Base-by-base conservation (phyloP, 1,284 basidiomycete species). In the Marasmius fiardii region DNA sequence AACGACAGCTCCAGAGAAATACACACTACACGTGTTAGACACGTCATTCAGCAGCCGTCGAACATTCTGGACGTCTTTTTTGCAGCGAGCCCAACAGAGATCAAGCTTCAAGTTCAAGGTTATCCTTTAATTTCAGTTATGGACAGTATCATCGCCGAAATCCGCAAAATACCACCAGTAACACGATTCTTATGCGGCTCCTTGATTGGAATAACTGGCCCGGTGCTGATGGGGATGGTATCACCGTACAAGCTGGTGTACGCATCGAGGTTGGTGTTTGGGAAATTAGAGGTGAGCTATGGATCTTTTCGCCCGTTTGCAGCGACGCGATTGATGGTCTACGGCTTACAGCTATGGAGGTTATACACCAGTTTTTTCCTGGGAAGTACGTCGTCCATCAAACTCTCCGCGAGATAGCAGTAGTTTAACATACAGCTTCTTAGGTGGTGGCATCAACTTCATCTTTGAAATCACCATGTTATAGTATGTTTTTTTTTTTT, bases 121-220 rank as follows among this genome's bases (percentile, higher is more conserved):
- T n/a, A n/a, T 4, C 10, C 28, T 31, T 31, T 10, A 10, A 31
- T 10, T 31, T 31, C 28, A 31, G 10, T 31, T 4, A 56, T 56
- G 55, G 55, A 56, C 12, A 34, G 35, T 11, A 23, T 84, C 28
- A 21, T 75, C 1, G 72, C 78, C 34, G 90, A 92, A 73, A 70
- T 93, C 52, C 78, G 76, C 61, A 92, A 93, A 73, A 91, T 95
- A 2, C 93, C 93, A 0, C 88, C 91, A 45, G 88, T 95, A 20
- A 95, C 93, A 2, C 82, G 92, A 31, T 83, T 86, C 58, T 68
- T 93, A 20, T 78, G 85, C 51, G 74, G 72, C 10, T 85, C 88
- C 1, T 82, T 84, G 2, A 66, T 88, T 1, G 80, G 71, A 0
- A 72, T 93, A 37, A 83, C 92, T 0, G 33, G 88, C 0, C 81